Percentiles rank a stretch among this genome's conserved stretches.
Evolutionary conservation across 164 flowering plant genomes (phyloP).

Genomic region (Cinnamomum chago): DNA sequence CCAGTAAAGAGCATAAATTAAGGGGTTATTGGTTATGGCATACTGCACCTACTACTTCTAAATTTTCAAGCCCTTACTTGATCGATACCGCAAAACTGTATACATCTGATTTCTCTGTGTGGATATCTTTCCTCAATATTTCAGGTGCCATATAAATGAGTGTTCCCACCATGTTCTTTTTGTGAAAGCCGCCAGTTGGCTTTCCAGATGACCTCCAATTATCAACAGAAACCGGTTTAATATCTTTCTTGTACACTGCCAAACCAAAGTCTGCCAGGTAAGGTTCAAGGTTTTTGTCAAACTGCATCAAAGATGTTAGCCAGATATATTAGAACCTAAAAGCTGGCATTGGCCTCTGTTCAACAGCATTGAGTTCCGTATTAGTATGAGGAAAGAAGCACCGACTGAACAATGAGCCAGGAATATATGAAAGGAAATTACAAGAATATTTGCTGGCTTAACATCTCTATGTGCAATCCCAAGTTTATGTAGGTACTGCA

Average conservation of each 20-base stretch:
- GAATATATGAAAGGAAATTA: slow-evolving; percentile 34
- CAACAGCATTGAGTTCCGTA: neutral
- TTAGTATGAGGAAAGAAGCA: neutral
- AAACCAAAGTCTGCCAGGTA: slow-evolving; percentile 90
- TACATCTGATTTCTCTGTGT: slow-evolving; percentile 88
- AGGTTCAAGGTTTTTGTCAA: slow-evolving; percentile 57
- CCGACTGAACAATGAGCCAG: slow-evolving; percentile 6
- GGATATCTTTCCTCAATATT: slow-evolving; percentile 69
- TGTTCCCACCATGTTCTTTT: slow-evolving; percentile 94
- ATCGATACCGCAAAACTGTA: slow-evolving; percentile 81
- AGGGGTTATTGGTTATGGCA: neutral
- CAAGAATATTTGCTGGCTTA: slow-evolving; percentile 94
- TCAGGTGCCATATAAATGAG: slow-evolving; percentile 98
- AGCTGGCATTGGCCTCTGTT: neutral
- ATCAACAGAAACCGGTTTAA: slow-evolving; percentile 47
- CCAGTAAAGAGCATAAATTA: too few species aligned
- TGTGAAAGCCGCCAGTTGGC: slow-evolving; percentile 98
- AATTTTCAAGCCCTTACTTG: slow-evolving; percentile 52
- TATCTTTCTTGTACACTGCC: slow-evolving; percentile 69
- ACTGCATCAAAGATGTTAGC: slow-evolving; percentile 42
- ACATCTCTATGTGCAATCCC: slow-evolving; percentile 96
- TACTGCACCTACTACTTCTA: neutral
- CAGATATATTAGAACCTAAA: neutral
- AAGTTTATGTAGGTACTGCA: slow-evolving; percentile 76
- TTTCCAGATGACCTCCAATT: slow-evolving; percentile 94